A percentile compares a stretch with the other conserved stretches of the same genome.
phyloP scores from a whole-genome alignment of 257 asterid species.

The Petunia secreta region DNA sequence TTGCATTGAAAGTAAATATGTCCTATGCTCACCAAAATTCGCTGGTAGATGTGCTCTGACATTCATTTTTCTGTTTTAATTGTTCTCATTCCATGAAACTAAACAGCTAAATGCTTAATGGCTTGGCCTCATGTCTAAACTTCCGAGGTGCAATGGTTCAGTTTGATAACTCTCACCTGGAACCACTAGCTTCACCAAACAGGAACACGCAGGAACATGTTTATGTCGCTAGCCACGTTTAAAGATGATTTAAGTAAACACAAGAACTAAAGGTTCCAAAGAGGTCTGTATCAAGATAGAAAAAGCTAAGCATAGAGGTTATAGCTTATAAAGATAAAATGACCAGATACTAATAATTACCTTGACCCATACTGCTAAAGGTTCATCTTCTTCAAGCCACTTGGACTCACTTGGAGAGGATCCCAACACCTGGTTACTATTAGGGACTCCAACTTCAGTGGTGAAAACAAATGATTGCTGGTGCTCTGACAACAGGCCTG shows the following conservation, averaged over 20 bases:
- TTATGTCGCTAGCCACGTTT: not conserved
- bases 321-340: conserved; percentile 2
- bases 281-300: not conserved
- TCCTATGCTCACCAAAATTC: not conserved
- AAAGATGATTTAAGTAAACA: conserved; percentile 20
- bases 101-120: not conserved
- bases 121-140: conserved; percentile 5
- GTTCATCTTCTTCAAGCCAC: conserved; percentile 66
- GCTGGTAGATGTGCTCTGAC: not conserved
- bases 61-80: not conserved
- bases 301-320: conserved; percentile 3
- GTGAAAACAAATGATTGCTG: conserved; percentile 40
- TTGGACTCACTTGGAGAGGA: conserved; percentile 46
- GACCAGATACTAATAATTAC: conserved; percentile 43
- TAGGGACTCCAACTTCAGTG: conserved; percentile 45
- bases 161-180: not conserved
- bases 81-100: not conserved
- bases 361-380: conserved; percentile 98
- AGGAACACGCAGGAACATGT: not conserved
- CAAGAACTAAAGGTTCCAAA: not conserved
- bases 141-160: not conserved
- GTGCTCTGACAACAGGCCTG: conserved; percentile 42
- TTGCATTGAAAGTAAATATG: conserved; percentile 7
- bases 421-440: conserved; percentile 48
- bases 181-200: not conserved